These are phyloP conservation scores for Termitomyces sp. DNA, from an alignment of 768 basidiomycete species.

Conservation along the genomic window DNA sequence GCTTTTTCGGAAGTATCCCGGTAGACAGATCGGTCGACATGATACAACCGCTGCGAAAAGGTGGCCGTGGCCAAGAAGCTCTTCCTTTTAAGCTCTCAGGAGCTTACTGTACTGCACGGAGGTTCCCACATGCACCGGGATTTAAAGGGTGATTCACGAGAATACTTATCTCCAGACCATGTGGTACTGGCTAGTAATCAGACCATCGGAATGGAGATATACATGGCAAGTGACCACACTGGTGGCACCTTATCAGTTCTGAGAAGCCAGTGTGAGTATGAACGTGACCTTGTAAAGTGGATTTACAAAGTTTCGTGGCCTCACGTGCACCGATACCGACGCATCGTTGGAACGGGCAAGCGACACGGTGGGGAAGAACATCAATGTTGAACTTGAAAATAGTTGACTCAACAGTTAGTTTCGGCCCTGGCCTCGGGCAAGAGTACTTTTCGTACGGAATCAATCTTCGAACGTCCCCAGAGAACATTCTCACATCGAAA, in stretches of 20 bases:
- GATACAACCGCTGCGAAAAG: background rate
- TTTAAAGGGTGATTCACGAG: no score
- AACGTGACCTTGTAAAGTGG: no score
- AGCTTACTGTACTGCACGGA: background rate
- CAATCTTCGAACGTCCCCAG: background rate
- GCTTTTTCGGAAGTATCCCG: background rate
- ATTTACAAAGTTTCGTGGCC: no score
- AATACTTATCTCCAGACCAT: background rate
- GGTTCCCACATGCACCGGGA: background rate
- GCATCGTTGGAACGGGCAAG: no score
- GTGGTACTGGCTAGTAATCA: background rate
- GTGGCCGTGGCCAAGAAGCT: background rate
- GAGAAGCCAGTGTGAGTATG: no score
- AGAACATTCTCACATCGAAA: background rate
- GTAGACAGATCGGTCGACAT: background rate
- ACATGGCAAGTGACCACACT: background rate
- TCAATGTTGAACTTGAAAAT: no score
- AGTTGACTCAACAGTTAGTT: no score
- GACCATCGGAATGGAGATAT: background rate
- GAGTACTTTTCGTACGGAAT: no score
- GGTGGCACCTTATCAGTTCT: background rate
- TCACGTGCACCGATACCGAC: no score
- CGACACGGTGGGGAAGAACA: no score
- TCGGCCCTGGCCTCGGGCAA: no score
- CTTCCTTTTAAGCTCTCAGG: background rate